phyloP scores from a whole-genome alignment of 345 rosid species.

The Populus davidiana region DNA sequence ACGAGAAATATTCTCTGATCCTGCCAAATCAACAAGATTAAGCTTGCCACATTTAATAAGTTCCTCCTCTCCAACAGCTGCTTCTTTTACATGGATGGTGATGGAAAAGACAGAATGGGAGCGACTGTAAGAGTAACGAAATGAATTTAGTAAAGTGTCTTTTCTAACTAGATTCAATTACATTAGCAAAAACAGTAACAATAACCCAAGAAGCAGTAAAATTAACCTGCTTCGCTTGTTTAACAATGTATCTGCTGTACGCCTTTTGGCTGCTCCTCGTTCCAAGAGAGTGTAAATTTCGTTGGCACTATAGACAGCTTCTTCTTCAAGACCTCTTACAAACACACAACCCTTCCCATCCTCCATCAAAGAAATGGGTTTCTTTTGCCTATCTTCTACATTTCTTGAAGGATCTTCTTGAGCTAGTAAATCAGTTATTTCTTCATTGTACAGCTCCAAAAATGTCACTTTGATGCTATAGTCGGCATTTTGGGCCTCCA shows the following conservation, averaged over 20 bases:
- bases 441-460: conserved; percentile 91
- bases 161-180: neutral
- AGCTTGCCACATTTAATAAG: conserved; percentile 95
- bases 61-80: conserved; percentile 79
- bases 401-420: conserved; percentile 60
- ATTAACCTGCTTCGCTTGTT: conserved; percentile 81
- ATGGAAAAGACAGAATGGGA: conserved; percentile 94
- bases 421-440: conserved; percentile 77
- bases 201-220: neutral
- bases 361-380: conserved; percentile 82
- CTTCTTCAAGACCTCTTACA: conserved; percentile 90
- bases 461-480: conserved; percentile 90
- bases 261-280: conserved; percentile 76
- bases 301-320: conserved; percentile 82
- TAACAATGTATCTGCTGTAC: conserved; percentile 83
- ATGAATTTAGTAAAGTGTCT: conserved; percentile 5
- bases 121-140: conserved; percentile 49
- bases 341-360: conserved; percentile 91
- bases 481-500: conserved; percentile 86
- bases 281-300: conserved; percentile 82
- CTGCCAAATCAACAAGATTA: conserved; percentile 96
- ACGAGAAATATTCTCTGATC: conserved; percentile 88
- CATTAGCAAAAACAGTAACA: neutral
- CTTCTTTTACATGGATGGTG: conserved; percentile 74
- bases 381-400: conserved; percentile 70